Percentiles rank a stretch among this genome's conserved stretches.
Conservation (phyloP, 2,329 filamentous ascomycete genomes). For the Teratosphaeriaceae sp. region DNA sequence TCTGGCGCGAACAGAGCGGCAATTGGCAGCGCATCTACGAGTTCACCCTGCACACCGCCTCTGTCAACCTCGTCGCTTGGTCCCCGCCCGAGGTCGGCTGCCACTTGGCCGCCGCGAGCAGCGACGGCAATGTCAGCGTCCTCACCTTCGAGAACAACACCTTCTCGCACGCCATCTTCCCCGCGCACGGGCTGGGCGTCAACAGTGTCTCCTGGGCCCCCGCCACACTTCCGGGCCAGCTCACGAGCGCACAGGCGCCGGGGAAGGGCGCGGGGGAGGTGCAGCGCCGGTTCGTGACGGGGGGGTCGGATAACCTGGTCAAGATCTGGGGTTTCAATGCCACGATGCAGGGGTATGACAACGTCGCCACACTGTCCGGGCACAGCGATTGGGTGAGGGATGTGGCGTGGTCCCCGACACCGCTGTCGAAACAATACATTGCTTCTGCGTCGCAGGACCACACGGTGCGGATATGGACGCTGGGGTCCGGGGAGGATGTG, state of each 20-base stretch:
- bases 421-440: constrained; percentile 94
- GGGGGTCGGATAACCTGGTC: constrained; percentile 86
- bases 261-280: constrained; percentile 29
- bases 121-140: constrained; percentile 86
- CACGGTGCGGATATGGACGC: constrained; percentile 94
- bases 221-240: constrained; percentile 71
- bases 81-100: constrained; percentile 95
- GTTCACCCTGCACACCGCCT: constrained; percentile 88
- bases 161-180: constrained; percentile 84
- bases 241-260: constrained; percentile 60
- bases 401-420: constrained; percentile 93
- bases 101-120: constrained; percentile 87
- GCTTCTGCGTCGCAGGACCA: constrained; percentile 93
- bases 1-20: constrained; percentile 79
- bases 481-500: constrained; percentile 34
- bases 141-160: constrained; percentile 96
- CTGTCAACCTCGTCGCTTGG: constrained; percentile 95
- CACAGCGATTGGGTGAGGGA: constrained; percentile 97
- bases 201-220: constrained; percentile 97
- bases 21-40: constrained; percentile 76
- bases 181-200: constrained; percentile 86
- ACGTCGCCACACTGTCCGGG: constrained; percentile 60
- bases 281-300: constrained; percentile 83
- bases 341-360: constrained; percentile 28
- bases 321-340: constrained; percentile 86